Evolutionary conservation across 1,284 basidiomycete genomes (phyloP).

Genomic region (Pterula multifida): DNA sequence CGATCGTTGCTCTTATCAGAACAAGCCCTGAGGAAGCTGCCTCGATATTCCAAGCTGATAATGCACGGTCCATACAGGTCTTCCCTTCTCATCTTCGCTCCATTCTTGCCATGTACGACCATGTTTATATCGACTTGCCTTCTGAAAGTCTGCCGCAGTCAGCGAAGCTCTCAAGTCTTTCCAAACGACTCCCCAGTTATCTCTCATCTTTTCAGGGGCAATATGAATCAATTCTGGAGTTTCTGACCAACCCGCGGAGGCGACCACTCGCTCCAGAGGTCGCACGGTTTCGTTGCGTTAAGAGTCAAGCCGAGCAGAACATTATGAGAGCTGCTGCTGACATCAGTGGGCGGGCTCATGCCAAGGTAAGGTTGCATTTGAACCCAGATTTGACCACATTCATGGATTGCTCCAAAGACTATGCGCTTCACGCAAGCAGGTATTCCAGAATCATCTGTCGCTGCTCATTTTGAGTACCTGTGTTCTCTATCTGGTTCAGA

Average conservation of each 20-base stretch:
- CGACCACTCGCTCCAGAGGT: constrained; percentile 48
- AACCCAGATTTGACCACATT: constrained; percentile 2
- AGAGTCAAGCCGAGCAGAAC: constrained; percentile 56
- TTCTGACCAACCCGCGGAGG: constrained; percentile 32
- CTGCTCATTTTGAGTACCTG: constrained; percentile 82
- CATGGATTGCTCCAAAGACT: constrained; percentile 30
- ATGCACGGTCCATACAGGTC: constrained; percentile 43
- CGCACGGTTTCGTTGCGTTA: constrained; percentile 51
- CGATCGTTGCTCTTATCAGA: constrained; percentile 22
- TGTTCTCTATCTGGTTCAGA: constrained; percentile 73
- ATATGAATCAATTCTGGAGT: constrained; percentile 40
- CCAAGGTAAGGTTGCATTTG: constrained; percentile 39
- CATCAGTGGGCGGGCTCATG: constrained; percentile 65
- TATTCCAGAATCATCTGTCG: constrained; percentile 62
- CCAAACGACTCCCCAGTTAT: constrained; percentile 38
- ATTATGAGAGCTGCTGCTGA: constrained; percentile 69
- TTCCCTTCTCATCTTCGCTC: constrained; percentile 42
- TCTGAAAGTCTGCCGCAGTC: constrained; percentile 1
- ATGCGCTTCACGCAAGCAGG: constrained; percentile 75
- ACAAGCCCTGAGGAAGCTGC: constrained; percentile 52
- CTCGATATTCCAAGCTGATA: constrained; percentile 64
- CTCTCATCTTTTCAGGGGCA: constrained; percentile 32
- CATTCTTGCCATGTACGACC: constrained; percentile 18
- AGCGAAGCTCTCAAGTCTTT: constrained; percentile 15
- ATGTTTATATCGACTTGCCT: constrained; percentile 29